Evolutionary conservation across 345 rosid genomes (phyloP), one percentile per base, ranked within the genome.

Genomic region (Abelmoschus esculentus): DNA sequence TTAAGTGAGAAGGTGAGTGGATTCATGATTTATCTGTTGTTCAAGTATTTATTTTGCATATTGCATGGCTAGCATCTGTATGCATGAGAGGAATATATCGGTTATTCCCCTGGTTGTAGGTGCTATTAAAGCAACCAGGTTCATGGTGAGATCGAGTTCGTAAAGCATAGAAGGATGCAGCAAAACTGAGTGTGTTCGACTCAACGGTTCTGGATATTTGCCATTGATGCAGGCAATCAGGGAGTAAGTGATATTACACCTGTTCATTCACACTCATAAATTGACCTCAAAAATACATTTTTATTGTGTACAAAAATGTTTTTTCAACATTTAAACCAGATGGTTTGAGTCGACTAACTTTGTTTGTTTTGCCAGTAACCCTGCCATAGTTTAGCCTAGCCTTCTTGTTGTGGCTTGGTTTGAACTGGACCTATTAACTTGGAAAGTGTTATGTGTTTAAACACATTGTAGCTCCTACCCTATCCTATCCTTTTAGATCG

Each of bases 101-200:
- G 44, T 28, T 2, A 0, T 5, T 18, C 0, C 11, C 12, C 26
- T 42, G 80, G 36, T 62, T 73, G 54, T 81, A 95, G 99, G 96
- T 91, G 32, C 89, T 91, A 70, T 87, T 89, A 60, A 91, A 87
- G 87, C 97, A 93, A 70, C 89, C 86, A 83, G 95, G 92, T 71
- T 91, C 97, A 19, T 93, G 98, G 98, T 95, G 96, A 65, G 95
- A 91, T 79, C 90, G 98, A 18, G 95, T 89, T 57, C 90, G 96
- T 17, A 93, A 87, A 81, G 66, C 73, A 17, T 85, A 86, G 77
- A 7, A 11, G 14, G 57, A 8, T 38, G 15, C 22, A 2, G 36
- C 66, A 53, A 18, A 18, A 0, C 3, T 13, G 6, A 47, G n/a
- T 2, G 52, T 44, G 8, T 58, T 19, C 15, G 40, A 70, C n/a